These are phyloP conservation scores for Erodium chrysanthum DNA, from an alignment of 441 rosid species.

Conservation along the genomic window DNA sequence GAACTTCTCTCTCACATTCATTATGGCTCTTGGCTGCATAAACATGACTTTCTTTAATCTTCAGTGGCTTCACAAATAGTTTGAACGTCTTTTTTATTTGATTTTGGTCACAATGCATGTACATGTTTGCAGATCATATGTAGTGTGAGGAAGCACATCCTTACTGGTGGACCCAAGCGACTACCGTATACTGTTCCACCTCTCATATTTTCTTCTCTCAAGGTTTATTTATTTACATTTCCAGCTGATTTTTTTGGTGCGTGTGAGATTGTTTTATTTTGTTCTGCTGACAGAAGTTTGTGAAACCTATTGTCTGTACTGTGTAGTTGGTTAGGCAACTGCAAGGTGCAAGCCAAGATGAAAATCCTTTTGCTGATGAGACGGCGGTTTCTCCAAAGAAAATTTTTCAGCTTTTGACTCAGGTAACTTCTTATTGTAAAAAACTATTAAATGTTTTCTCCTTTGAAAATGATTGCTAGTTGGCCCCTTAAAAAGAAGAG, in stretches of 20 bases:
- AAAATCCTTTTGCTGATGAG: constrained; percentile 94
- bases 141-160: constrained; percentile 63
- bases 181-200: constrained; percentile 81
- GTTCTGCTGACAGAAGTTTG: constrained; percentile 7
- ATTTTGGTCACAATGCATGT: not conserved
- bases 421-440: constrained; percentile 33
- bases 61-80: not conserved
- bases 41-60: not conserved
- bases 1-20: not conserved
- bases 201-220: constrained; percentile 72
- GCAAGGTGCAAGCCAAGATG: constrained; percentile 56
- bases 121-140: constrained; percentile 52
- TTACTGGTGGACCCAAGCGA: constrained; percentile 80
- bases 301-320: constrained; percentile 11
- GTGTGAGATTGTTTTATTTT: not conserved
- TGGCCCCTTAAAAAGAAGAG: not conserved
- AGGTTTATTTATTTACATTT: constrained; percentile 54
- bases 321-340: constrained; percentile 62
- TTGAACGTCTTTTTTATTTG: not conserved
- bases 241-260: constrained; percentile 10
- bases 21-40: not conserved
- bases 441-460: not conserved
- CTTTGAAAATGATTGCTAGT: not conserved
- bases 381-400: constrained; percentile 60
- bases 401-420: constrained; percentile 76